Evolutionary conservation across 352 stramenopile genomes (phyloP).

Genomic region (Globisporangium perplexum): DNA sequence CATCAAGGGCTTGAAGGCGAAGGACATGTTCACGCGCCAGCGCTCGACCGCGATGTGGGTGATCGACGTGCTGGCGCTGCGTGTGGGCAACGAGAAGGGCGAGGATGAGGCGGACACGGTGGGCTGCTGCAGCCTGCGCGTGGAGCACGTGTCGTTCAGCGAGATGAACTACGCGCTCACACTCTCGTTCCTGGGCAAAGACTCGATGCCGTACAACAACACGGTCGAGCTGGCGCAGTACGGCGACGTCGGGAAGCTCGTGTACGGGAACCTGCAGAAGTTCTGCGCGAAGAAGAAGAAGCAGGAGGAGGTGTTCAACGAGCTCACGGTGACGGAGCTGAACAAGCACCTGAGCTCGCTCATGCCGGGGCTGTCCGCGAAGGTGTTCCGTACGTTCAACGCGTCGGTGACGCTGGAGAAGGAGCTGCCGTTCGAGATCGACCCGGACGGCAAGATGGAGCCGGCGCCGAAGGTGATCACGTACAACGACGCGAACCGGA

Average conservation of each 20-base stretch:
- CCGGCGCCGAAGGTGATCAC: conserved; percentile 91
- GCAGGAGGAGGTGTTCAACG: conserved; percentile 97
- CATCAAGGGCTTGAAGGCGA: conserved; percentile 80
- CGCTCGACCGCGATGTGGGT: conserved; percentile 99
- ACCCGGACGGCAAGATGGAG: conserved; percentile 58
- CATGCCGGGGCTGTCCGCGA: conserved; percentile 98
- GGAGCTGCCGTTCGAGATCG: conserved; percentile 82
- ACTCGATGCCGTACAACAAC: conserved; percentile 99
- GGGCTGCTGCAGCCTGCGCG: conserved; percentile 97
- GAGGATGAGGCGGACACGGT: conserved; percentile 99
- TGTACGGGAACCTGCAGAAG: conserved; percentile 95
- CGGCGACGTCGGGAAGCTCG: conserved; percentile 81
- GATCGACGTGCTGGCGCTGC: conserved; percentile 98
- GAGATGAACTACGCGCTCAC: conserved; percentile 93
- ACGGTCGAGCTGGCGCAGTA: conserved; percentile 95
- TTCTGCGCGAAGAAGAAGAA: conserved; percentile 97
- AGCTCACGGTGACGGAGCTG: conserved; percentile 93
- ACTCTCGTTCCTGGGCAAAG: conserved; percentile 99
- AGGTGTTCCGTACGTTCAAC: conserved; percentile 99
- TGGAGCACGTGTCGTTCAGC: conserved; percentile 98
- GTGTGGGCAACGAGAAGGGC: conserved; percentile 99
- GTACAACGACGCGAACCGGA: conserved; percentile 99
- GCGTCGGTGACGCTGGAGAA: conserved; percentile 98
- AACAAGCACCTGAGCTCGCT: conserved; percentile 98
- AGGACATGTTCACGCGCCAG: conserved; percentile 91